Percentiles rank a stretch among this genome's conserved stretches.
These are phyloP conservation scores for Stylonectria norvegica DNA, from an alignment of 2,329 filamentous ascomycete species.

Conservation along the genomic window DNA sequence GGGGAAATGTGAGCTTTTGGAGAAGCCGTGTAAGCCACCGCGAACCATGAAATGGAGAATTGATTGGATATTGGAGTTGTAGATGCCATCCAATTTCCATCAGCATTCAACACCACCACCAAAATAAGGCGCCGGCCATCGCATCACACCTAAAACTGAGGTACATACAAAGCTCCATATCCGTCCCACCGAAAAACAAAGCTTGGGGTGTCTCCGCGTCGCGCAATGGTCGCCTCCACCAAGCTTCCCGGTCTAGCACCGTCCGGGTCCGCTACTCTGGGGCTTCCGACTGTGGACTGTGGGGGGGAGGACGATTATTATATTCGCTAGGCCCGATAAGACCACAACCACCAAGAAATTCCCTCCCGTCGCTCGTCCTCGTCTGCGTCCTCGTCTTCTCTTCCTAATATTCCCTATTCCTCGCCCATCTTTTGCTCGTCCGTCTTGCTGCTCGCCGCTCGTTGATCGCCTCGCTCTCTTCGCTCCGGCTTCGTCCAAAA, in stretches of 20 bases:
- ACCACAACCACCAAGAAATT: constrained; percentile 27
- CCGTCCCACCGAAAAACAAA: background rate
- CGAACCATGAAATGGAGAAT: no score
- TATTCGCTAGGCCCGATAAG: constrained; percentile 26
- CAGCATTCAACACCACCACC: no score
- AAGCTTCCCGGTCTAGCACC: no score
- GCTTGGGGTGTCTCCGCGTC: background rate
- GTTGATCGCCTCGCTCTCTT: constrained; percentile 7
- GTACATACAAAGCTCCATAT: no score
- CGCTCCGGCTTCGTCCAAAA: constrained; percentile 5
- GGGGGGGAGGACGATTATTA: no score
- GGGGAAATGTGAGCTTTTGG: no score
- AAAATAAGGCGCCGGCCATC: no score
- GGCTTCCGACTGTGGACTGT: constrained; percentile 1
- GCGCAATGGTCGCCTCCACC: background rate
- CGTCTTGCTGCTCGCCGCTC: constrained; percentile 14
- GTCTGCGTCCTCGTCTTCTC: constrained; percentile 7
- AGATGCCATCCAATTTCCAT: no score
- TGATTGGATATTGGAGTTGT: no score
- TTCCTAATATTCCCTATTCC: constrained; percentile 5
- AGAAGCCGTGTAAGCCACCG: no score
- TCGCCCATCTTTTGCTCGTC: constrained; percentile 8
- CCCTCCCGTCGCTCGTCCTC: constrained; percentile 27
- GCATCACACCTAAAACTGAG: no score
- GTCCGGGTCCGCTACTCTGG: background rate